These are phyloP conservation scores for Dendrobium chrysotoxum DNA, from an alignment of 106 monocot genomes.

Conservation along the genomic window DNA sequence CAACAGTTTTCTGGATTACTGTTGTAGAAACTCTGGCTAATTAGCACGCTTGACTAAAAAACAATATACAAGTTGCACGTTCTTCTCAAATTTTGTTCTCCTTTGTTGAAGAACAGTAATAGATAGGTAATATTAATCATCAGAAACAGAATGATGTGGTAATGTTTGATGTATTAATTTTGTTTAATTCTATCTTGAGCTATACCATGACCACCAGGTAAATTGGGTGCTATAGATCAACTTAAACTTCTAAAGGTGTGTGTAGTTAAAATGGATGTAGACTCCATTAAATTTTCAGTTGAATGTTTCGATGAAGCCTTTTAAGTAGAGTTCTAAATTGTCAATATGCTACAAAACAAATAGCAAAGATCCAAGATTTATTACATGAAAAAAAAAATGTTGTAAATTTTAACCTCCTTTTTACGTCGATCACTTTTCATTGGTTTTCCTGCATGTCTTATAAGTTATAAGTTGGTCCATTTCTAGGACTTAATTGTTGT, in stretches of 20 bases:
- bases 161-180: not conserved
- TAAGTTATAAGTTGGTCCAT: no score
- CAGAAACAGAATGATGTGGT: not conserved
- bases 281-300: not conserved
- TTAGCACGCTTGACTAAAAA: not conserved
- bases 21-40: not conserved
- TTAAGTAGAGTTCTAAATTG: no score
- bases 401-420: no score
- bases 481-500: no score
- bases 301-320: not conserved
- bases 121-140: not conserved
- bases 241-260: no score
- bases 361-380: no score
- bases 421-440: no score
- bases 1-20: not conserved
- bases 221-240: not conserved
- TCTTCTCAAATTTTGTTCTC: not conserved
- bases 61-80: not conserved
- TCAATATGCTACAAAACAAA: no score
- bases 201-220: not conserved
- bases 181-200: not conserved
- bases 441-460: no score
- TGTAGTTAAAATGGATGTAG: not conserved
- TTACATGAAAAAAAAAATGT: no score
- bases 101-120: not conserved